These are phyloP conservation scores for Fragaria iinumae DNA, from an alignment of 306 rosid species.

Conservation along the genomic window DNA sequence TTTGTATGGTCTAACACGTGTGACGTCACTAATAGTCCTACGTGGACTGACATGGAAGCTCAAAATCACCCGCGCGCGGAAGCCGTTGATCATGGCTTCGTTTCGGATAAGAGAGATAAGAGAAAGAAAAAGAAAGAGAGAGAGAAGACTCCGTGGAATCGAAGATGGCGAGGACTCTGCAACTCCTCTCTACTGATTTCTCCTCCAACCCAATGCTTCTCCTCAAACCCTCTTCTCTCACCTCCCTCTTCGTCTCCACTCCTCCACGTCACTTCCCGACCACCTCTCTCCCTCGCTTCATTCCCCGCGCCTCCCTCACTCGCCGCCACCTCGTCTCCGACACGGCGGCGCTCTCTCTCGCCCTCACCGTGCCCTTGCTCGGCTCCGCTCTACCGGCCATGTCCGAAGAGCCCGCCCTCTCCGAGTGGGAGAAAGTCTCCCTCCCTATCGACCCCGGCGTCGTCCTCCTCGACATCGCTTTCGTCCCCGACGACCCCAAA, in stretches of 20 bases:
- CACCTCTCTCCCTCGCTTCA: conserved; percentile 25
- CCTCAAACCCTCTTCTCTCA: conserved; percentile 43
- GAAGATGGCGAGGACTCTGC: conserved; percentile 57
- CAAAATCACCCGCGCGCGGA: conserved; percentile 70
- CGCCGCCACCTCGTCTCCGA: conserved; percentile 69
- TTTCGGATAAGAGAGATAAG: conserved; percentile 54
- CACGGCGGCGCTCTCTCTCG: conserved; percentile 53
- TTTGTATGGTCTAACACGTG: too few relatives aligned
- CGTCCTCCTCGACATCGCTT: conserved; percentile 91
- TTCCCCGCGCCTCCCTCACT: conserved; percentile 47
- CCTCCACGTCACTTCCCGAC: conserved; percentile 30
- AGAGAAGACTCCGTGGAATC: conserved; percentile 5
- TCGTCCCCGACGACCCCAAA: conserved; percentile 75
- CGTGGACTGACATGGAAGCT: not conserved
- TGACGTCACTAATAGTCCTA: not conserved
- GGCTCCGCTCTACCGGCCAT: conserved; percentile 35
- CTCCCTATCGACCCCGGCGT: conserved; percentile 96
- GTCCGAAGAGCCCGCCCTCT: conserved; percentile 58
- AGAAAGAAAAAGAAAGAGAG: conserved; percentile 25
- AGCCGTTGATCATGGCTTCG: conserved; percentile 15
- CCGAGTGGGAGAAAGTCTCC: conserved; percentile 87
- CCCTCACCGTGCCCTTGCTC: conserved; percentile 36
- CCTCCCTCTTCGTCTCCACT: conserved; percentile 30
- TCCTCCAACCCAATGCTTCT: conserved; percentile 33
- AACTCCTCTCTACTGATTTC: conserved; percentile 48